phyloP scores from a whole-genome alignment of 108 stramenopile genomes.

The Cyclostephanos invisitatus region DNA sequence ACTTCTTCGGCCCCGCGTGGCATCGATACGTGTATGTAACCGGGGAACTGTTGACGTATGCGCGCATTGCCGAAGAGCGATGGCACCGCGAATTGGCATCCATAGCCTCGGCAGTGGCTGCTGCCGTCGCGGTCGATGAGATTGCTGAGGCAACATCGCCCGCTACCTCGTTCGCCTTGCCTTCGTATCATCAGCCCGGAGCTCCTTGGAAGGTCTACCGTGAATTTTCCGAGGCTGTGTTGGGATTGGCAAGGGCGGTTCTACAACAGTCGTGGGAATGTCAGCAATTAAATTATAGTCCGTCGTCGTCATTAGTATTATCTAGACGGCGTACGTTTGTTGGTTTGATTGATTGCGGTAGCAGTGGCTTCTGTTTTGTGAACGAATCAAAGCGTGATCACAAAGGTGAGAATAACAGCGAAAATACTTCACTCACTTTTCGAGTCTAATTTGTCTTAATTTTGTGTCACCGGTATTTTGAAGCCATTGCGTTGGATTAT shows the following conservation, averaged over 20 bases:
- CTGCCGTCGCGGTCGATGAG: slow-evolving; percentile 2
- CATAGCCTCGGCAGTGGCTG: background rate
- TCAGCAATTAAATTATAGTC: slow-evolving; percentile 2
- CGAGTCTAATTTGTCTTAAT: background rate
- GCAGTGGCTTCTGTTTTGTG: slow-evolving; percentile 30
- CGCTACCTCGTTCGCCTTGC: background rate
- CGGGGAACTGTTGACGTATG: slow-evolving; percentile 23
- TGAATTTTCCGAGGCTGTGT: slow-evolving; percentile 63
- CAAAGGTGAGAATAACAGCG: slow-evolving; percentile 34
- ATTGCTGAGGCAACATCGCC: background rate
- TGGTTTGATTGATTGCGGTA: slow-evolving; percentile 52
- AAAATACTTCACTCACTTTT: background rate
- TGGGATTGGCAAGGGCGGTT: slow-evolving; percentile 55
- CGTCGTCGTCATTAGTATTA: slow-evolving; percentile 8
- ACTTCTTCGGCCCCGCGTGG: slow-evolving; percentile 39
- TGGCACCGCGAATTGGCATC: slow-evolving; percentile 24
- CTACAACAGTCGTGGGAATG: slow-evolving; percentile 17
- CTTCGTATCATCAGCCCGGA: slow-evolving; percentile 21
- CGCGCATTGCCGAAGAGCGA: slow-evolving; percentile 24
- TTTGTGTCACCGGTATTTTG: slow-evolving; percentile 5
- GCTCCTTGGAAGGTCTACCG: slow-evolving; percentile 65
- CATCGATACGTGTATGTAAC: slow-evolving; percentile 24
- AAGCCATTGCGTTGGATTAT: slow-evolving; percentile 59
- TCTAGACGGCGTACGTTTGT: slow-evolving; percentile 51
- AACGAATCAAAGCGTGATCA: slow-evolving; percentile 59